Conservation (phyloP, 805 yeast species). For the Candida loeiensis region DNA sequence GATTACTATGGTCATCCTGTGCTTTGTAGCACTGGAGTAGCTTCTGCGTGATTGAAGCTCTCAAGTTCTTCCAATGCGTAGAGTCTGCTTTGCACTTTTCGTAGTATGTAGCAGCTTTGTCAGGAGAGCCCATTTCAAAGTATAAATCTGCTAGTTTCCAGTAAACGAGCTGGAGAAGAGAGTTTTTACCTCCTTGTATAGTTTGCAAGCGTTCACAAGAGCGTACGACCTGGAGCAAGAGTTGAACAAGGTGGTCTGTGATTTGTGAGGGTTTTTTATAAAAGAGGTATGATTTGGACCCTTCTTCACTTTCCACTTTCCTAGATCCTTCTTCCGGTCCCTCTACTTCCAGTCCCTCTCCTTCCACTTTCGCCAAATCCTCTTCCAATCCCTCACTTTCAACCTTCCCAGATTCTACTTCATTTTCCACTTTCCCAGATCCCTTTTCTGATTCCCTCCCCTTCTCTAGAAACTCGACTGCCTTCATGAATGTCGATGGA, state of each 20-base stretch:
- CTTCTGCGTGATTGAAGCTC: constrained; percentile 29
- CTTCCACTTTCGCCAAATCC: not conserved
- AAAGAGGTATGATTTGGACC: not conserved
- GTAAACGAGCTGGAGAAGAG: constrained; percentile 18
- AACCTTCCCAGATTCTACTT: not conserved
- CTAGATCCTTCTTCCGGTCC: not conserved
- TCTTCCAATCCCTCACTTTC: not conserved
- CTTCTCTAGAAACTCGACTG: constrained; percentile 18
- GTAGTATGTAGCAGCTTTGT: constrained; percentile 20
- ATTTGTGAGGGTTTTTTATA: not conserved
- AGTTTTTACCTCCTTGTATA: not conserved
- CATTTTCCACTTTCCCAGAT: not conserved
- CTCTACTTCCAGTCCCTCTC: not conserved
- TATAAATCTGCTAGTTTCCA: constrained; percentile 53
- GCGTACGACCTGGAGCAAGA: not conserved
- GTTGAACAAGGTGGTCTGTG: not conserved
- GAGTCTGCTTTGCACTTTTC: constrained; percentile 11
- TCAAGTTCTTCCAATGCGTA: constrained; percentile 34
- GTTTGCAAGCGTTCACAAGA: not conserved
- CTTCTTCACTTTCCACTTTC: not conserved
- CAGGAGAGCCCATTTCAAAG: constrained; percentile 11
- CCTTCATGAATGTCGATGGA: constrained; percentile 24
- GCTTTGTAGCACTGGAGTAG: constrained; percentile 37
- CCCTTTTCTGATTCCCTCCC: not conserved
- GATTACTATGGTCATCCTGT: constrained; percentile 20